Base-by-base conservation (phyloP, 257 asterid species). In the Plantago ovata region DNA sequence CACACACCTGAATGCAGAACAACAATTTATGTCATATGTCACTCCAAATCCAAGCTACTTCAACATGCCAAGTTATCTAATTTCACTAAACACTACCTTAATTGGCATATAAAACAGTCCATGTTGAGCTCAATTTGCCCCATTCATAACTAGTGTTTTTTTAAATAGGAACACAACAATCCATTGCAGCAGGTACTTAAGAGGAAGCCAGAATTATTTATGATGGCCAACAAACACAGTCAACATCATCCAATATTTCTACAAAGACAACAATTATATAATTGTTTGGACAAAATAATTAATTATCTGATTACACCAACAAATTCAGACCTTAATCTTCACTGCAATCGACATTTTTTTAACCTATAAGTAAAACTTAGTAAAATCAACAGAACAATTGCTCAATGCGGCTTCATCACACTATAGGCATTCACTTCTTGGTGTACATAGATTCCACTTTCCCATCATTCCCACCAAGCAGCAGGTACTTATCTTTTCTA, bases 391-490 rank as follows among this genome's bases (percentile, higher is more conserved):
- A 22, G 12, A 59, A 43, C 6, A 4, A 16, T 41, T 39, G 54
- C 10, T 12, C n/a, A 36, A 1, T 28, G 22, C 40, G 53, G 15
- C 45, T 43, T 9, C 36, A 22, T 40, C 28, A 45, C 32, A 45
- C 16, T 14, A 43, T 24, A 39, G 33, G n/a, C 14, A 19, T 53
- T 80, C 76, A 79, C 63, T 89, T 86, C 81, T 79, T 84, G 46
- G 75, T 64, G 51, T 82, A 77, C 99, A 93, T 93, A 10, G 99
- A 93, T 64, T 93, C 97, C 75, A 93, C 96, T 72, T 84, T 93
- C 24, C 99, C 99, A 70, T 93, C 99, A 66, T 89, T 93, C 65
- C 99, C 99, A 45, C 97, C 99, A 44, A 93, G 97, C 79, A 89
- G 73, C 85, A 93, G 48, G 20, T 93, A 93, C 89, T 93, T 93